Evolutionary conservation across 345 rosid genomes (phyloP).

Genomic region (Lepidium didymum): DNA sequence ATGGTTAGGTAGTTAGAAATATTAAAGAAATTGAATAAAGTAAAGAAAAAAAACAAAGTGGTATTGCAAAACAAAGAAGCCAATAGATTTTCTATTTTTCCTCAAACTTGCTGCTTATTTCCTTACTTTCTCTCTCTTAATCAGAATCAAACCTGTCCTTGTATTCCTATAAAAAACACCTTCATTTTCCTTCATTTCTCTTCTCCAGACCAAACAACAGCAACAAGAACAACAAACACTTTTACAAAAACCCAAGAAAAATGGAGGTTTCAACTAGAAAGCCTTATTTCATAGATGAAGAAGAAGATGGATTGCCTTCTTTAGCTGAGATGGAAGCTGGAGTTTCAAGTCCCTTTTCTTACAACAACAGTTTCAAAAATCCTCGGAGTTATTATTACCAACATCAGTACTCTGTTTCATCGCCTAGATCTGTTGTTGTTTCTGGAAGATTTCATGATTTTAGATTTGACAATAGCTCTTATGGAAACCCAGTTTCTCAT

Average conservation of each 20-base stretch:
- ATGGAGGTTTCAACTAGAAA: conserved; percentile 22
- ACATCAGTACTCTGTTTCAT: conserved; percentile 29
- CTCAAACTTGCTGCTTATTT: conserved; percentile 21
- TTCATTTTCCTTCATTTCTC: conserved; percentile 15
- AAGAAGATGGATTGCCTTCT: conserved; percentile 11
- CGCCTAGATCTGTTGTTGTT: conserved; percentile 37
- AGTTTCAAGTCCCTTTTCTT: conserved; percentile 33
- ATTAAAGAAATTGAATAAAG: conserved; percentile 11
- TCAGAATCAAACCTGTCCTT: conserved; percentile 17
- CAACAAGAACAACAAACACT: not conserved
- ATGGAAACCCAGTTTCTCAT: conserved; percentile 36
- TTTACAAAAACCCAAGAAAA: not conserved
- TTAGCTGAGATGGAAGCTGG: conserved; percentile 24
- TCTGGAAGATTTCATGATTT: conserved; percentile 42
- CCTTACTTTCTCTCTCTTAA: conserved; percentile 11
- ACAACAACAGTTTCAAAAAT: conserved; percentile 20
- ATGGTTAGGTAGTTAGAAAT: conserved; percentile 13
- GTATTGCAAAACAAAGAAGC: conserved; percentile 27
- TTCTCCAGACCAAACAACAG: conserved; percentile 11
- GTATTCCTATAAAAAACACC: conserved; percentile 15
- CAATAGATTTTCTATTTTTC: conserved; percentile 26
- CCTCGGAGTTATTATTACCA: conserved; percentile 15
- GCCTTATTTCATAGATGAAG: conserved; percentile 27
- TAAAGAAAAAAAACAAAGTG: not conserved
- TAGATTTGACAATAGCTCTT: conserved; percentile 36